A percentile compares a stretch with the other conserved stretches of the same genome.
These are phyloP conservation scores for Coniochaeta sp. DNA, from an alignment of 2,329 filamentous ascomycete species.

Conservation along the genomic window DNA sequence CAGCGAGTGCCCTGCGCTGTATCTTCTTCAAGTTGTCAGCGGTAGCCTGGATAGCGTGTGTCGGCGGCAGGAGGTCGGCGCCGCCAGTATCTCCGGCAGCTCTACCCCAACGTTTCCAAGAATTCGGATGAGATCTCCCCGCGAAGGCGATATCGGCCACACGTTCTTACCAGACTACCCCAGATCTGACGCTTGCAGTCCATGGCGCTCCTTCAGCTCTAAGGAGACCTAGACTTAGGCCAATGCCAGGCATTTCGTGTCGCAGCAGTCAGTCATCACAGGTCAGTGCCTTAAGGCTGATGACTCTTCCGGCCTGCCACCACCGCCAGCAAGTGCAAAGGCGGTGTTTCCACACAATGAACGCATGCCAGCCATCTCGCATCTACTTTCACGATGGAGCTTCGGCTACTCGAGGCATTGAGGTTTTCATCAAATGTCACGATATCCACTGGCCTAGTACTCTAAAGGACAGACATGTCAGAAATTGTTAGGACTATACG, in stretches of 20 bases:
- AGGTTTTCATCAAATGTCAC: neutral
- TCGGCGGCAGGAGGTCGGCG: neutral
- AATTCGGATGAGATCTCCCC: neutral
- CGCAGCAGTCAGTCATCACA: too few species aligned
- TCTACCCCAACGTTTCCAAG: neutral
- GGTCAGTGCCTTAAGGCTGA: too few species aligned
- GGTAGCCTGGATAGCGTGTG: neutral
- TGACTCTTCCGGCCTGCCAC: constrained; percentile 1
- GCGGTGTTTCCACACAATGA: neutral
- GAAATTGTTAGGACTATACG: neutral
- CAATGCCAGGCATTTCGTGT: too few species aligned
- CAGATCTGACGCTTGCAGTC: neutral
- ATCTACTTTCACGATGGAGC: neutral
- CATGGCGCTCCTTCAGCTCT: neutral
- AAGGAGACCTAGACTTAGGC: neutral
- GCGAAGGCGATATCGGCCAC: neutral
- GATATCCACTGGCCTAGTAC: constrained; percentile 1
- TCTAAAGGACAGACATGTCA: neutral
- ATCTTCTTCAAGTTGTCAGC: too few species aligned
- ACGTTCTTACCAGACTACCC: too few species aligned
- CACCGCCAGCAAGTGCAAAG: too few species aligned
- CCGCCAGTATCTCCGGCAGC: too few species aligned
- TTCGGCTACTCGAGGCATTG: constrained; percentile 1
- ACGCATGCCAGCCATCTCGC: neutral
- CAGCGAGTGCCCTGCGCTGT: too few species aligned